Conservation (phyloP, 2,329 filamentous ascomycete species). For the Exophiala bonariae region DNA sequence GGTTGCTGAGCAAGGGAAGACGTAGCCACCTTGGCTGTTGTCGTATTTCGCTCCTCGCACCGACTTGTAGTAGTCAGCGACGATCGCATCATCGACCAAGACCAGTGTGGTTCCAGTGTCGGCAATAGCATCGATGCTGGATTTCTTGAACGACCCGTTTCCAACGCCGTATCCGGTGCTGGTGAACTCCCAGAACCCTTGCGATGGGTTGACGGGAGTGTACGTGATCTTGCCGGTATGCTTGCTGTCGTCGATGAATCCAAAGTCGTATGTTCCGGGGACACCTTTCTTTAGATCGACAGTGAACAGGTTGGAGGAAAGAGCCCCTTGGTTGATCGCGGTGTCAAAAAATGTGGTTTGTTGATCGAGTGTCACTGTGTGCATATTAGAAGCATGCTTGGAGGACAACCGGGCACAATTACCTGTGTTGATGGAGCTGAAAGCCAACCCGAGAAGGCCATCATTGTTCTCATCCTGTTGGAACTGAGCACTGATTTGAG, state of each 20-base stretch:
- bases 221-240: slow-evolving; percentile 62
- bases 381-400: background rate
- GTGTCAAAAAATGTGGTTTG: slow-evolving; percentile 64
- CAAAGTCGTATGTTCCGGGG: slow-evolving; percentile 58
- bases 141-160: slow-evolving; percentile 36
- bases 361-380: slow-evolving; percentile 43
- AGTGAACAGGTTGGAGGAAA: slow-evolving; percentile 55
- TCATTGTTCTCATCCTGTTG: slow-evolving; percentile 54
- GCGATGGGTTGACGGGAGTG: slow-evolving; percentile 51
- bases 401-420: slow-evolving; percentile 3
- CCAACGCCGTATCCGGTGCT: slow-evolving; percentile 59
- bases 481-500: slow-evolving; percentile 57
- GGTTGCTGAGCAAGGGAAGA: slow-evolving; percentile 50
- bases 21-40: slow-evolving; percentile 23
- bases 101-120: slow-evolving; percentile 72
- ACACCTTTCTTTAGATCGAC: slow-evolving; percentile 55
- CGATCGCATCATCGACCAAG: slow-evolving; percentile 55
- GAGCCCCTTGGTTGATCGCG: slow-evolving; percentile 46
- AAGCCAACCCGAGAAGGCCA: slow-evolving; percentile 61
- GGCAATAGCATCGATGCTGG: slow-evolving; percentile 57
- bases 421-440: slow-evolving; percentile 59
- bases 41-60: slow-evolving; percentile 49
- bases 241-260: slow-evolving; percentile 59
- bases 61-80: slow-evolving; percentile 60
- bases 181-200: slow-evolving; percentile 66